These are phyloP conservation scores for Trichoderma brevicompactum DNA, from an alignment of 2,329 filamentous ascomycete genomes.

Conservation along the genomic window DNA sequence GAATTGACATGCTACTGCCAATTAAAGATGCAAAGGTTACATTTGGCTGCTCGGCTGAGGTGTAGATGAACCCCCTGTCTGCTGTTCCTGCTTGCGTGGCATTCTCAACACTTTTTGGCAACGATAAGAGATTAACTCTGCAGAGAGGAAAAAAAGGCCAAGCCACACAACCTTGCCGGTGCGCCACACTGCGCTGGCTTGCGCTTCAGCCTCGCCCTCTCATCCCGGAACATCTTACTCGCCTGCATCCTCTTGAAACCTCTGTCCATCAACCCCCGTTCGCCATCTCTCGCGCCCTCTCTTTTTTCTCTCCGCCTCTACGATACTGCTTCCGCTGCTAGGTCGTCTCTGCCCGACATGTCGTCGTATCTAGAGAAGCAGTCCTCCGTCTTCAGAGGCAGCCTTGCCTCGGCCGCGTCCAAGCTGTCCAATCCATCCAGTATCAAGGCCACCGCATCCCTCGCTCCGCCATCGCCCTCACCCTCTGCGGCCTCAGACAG, in stretches of 20 bases:
- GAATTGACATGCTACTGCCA: neutral
- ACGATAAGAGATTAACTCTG: neutral
- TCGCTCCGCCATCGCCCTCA: constrained; percentile 65
- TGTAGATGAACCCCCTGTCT: neutral
- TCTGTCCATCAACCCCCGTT: neutral
- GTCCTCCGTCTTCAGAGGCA: constrained; percentile 64
- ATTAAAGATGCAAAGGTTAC: no score
- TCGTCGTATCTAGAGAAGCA: constrained; percentile 68
- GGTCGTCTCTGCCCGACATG: constrained; percentile 49
- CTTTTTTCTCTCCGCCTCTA: constrained; percentile 4
- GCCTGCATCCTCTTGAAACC: neutral
- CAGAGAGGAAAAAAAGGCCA: neutral
- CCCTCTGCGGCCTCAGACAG: constrained; percentile 61
- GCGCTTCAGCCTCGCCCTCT: constrained; percentile 24
- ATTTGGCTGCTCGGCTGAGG: no score
- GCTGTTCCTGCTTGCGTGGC: constrained; percentile 24
- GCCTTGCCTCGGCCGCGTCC: constrained; percentile 64
- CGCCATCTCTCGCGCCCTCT: neutral
- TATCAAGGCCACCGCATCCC: constrained; percentile 44
- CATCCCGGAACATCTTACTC: neutral
- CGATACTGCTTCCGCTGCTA: constrained; percentile 17
- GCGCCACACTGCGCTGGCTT: constrained; percentile 11
- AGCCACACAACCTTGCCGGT: constrained; percentile 10
- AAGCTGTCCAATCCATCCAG: constrained; percentile 62
- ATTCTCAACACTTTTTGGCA: constrained; percentile 23